Percentiles rank a stretch among this genome's conserved stretches.
Evolutionary conservation across 2,329 filamentous ascomycete genomes (phyloP).

Genomic region (Cercospora citrullina): DNA sequence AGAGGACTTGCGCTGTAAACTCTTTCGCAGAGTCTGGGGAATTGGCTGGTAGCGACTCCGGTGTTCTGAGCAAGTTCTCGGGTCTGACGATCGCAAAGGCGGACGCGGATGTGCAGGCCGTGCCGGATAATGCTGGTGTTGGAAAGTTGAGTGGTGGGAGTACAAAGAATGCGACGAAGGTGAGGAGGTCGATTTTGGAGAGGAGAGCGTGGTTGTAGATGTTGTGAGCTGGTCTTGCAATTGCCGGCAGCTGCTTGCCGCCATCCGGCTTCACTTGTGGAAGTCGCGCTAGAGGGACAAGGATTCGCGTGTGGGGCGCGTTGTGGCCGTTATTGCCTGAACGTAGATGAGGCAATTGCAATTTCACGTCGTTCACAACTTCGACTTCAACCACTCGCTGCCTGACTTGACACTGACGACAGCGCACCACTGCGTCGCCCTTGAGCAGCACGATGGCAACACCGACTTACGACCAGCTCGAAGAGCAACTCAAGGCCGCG

Average conservation of each 20-base stretch:
- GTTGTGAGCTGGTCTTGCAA: not conserved
- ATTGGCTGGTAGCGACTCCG: slow-evolving; percentile 12
- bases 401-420: not conserved
- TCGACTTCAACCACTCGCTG: not conserved
- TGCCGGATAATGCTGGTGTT: slow-evolving; percentile 23
- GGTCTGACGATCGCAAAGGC: slow-evolving; percentile 23
- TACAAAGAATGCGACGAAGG: slow-evolving; percentile 1
- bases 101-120: slow-evolving; percentile 21
- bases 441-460: not conserved
- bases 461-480: not conserved
- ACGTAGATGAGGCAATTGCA: not conserved
- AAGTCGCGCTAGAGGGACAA: not conserved
- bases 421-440: not conserved
- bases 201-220: not conserved
- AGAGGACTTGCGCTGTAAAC: slow-evolving; percentile 19
- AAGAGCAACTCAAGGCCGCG: not conserved
- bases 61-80: slow-evolving; percentile 20
- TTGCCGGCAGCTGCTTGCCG: not conserved
- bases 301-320: not conserved
- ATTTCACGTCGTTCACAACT: not conserved
- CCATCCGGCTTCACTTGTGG: not conserved
- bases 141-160: slow-evolving; percentile 12
- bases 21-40: slow-evolving; percentile 17
- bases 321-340: not conserved
- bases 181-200: slow-evolving; percentile 5